Percentiles rank a stretch among this genome's conserved stretches.
These are phyloP conservation scores for Solanum sitiens DNA, from an alignment of 257 asterid genomes.

Conservation along the genomic window DNA sequence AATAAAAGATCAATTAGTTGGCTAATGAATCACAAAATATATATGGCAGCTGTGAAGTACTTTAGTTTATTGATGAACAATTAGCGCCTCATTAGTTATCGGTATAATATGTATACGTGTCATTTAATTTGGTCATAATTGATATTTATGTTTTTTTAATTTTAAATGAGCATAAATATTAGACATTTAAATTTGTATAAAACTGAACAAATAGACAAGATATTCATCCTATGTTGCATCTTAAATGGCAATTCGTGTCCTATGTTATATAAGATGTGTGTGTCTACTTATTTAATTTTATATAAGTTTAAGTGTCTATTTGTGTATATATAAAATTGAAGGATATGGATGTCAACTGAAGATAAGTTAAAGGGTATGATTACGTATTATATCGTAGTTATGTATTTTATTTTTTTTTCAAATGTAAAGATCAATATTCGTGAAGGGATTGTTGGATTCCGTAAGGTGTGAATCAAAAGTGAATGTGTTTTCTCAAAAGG, in stretches of 20 bases:
- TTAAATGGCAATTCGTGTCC: neutral
- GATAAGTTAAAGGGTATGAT: neutral
- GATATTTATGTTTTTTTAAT: too few relatives aligned
- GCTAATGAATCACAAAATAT: neutral
- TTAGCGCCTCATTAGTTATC: too few relatives aligned
- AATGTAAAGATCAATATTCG: neutral
- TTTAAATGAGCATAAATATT: too few relatives aligned
- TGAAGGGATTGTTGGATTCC: neutral
- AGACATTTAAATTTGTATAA: too few relatives aligned
- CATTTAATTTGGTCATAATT: too few relatives aligned
- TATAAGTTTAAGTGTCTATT: neutral
- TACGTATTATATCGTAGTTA: neutral
- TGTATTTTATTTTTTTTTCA: too few relatives aligned
- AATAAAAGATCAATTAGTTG: neutral
- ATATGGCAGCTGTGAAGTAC: neutral
- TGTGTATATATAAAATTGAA: neutral
- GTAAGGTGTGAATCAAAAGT: neutral
- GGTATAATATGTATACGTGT: too few relatives aligned
- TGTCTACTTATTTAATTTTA: too few relatives aligned
- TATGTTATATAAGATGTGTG: neutral
- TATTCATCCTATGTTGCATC: neutral
- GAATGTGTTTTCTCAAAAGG: neutral
- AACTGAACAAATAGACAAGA: too few relatives aligned
- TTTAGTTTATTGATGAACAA: neutral
- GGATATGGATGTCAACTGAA: neutral